These are phyloP conservation scores for Neurospora pannonica DNA, from an alignment of 495 filamentous ascomycete genomes.

Conservation along the genomic window DNA sequence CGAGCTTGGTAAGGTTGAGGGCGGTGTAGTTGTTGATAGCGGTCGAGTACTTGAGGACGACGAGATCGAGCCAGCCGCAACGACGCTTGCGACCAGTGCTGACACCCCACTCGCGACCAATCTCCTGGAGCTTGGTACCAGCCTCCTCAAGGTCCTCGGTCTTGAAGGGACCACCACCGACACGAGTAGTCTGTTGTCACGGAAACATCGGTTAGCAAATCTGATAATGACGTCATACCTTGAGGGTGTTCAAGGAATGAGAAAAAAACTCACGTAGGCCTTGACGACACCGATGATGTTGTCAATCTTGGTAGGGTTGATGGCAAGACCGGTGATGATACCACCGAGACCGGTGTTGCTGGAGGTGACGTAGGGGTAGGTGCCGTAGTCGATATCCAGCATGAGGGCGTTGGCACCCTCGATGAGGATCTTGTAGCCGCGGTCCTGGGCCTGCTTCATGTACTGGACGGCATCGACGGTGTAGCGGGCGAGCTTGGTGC, in stretches of 20 bases:
- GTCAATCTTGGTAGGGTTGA: slow-evolving; percentile 42
- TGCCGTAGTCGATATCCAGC: slow-evolving; percentile 44
- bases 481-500: slow-evolving; percentile 54
- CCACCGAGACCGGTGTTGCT: slow-evolving; percentile 69
- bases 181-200: slow-evolving; percentile 46
- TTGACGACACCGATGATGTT: slow-evolving; percentile 80
- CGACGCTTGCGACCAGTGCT: slow-evolving; percentile 68
- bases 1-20: slow-evolving; percentile 78
- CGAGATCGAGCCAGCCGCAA: slow-evolving; percentile 86
- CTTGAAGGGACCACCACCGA: slow-evolving; percentile 75
- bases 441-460: slow-evolving; percentile 45
- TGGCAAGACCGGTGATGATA: slow-evolving; percentile 59
- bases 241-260: not conserved
- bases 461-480: slow-evolving; percentile 60
- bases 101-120: slow-evolving; percentile 60
- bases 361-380: slow-evolving; percentile 80
- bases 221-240: not conserved
- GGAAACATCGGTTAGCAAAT: not conserved
- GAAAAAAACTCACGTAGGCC: slow-evolving; percentile 37
- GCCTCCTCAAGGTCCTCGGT: slow-evolving; percentile 62
- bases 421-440: slow-evolving; percentile 59
- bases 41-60: slow-evolving; percentile 70
- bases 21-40: slow-evolving; percentile 64
- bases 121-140: slow-evolving; percentile 34
- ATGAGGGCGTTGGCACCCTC: slow-evolving; percentile 85